These are phyloP conservation scores for Dinochytrium kinnereticum DNA, from an alignment of 371 early-diverging fungal genomes.

Conservation along the genomic window DNA sequence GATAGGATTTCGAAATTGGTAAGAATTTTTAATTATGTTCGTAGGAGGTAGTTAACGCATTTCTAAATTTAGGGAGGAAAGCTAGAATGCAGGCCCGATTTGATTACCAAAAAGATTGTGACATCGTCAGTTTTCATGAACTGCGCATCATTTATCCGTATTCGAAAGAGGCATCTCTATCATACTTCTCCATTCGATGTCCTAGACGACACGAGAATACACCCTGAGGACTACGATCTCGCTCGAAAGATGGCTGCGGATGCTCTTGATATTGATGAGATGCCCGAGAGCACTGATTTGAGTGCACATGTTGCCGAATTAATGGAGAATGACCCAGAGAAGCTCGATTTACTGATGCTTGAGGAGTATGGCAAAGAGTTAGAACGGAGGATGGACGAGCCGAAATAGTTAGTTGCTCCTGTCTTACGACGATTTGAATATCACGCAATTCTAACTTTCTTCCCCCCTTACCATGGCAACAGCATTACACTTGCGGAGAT, in stretches of 20 bases:
- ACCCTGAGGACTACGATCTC: slow-evolving; percentile 92
- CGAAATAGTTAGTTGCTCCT: slow-evolving; percentile 65
- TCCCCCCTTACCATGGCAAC: not conserved
- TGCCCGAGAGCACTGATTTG: slow-evolving; percentile 73
- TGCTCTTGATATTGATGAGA: slow-evolving; percentile 92
- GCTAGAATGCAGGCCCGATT: slow-evolving; percentile 64
- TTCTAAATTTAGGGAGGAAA: slow-evolving; percentile 34
- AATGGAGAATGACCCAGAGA: slow-evolving; percentile 77
- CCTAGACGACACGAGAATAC: slow-evolving; percentile 94
- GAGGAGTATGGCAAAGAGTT: slow-evolving; percentile 91
- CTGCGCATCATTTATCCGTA: slow-evolving; percentile 89
- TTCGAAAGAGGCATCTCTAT: slow-evolving; percentile 49
- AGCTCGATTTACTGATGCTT: slow-evolving; percentile 83
- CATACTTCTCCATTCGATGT: slow-evolving; percentile 54
- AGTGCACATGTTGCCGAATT: slow-evolving; percentile 80
- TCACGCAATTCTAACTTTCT: not conserved
- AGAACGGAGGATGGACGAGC: slow-evolving; percentile 69
- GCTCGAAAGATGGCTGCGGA: slow-evolving; percentile 98
- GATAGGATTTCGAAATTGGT: slow-evolving; percentile 35
- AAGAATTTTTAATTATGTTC: not conserved
- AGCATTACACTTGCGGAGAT: slow-evolving; percentile 79
- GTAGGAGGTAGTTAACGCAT: not conserved
- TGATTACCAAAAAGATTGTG: slow-evolving; percentile 70
- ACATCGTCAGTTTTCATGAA: slow-evolving; percentile 85
- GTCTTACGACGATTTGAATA: too few relatives aligned